These are phyloP conservation scores for Colletotrichum chrysophilum DNA, from an alignment of 2,329 filamentous ascomycete genomes.

Conservation along the genomic window DNA sequence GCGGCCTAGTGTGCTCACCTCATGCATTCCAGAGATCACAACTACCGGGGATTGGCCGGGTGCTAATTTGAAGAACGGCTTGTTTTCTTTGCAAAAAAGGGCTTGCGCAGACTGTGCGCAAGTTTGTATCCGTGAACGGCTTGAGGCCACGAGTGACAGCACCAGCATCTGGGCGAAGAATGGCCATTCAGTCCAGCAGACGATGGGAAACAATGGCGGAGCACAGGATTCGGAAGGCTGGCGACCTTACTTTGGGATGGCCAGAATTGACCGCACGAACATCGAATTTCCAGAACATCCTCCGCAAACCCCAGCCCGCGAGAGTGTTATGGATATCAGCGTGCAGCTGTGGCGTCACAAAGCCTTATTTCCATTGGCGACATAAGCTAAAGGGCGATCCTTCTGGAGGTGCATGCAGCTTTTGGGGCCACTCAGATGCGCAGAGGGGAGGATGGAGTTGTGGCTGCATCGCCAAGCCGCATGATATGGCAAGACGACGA, in stretches of 20 bases:
- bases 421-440: not conserved
- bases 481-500: constrained; percentile 1
- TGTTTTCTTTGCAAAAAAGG: not conserved
- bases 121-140: not conserved
- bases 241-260: not conserved
- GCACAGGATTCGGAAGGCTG: not conserved
- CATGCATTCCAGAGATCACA: not conserved
- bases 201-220: too few species aligned
- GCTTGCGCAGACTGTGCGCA: not conserved
- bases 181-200: not conserved
- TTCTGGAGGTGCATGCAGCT: not conserved
- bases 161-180: not conserved
- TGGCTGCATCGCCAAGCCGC: constrained; percentile 15
- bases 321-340: not conserved
- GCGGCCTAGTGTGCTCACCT: not conserved
- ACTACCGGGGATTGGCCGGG: not conserved
- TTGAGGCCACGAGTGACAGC: not conserved
- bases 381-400: not conserved
- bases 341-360: not conserved
- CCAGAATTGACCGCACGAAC: not conserved
- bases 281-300: not conserved
- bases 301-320: not conserved
- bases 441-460: not conserved
- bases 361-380: not conserved
- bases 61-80: not conserved